Conservation (phyloP, 1,284 basidiomycete species). For the Inonotus hispidus region DNA sequence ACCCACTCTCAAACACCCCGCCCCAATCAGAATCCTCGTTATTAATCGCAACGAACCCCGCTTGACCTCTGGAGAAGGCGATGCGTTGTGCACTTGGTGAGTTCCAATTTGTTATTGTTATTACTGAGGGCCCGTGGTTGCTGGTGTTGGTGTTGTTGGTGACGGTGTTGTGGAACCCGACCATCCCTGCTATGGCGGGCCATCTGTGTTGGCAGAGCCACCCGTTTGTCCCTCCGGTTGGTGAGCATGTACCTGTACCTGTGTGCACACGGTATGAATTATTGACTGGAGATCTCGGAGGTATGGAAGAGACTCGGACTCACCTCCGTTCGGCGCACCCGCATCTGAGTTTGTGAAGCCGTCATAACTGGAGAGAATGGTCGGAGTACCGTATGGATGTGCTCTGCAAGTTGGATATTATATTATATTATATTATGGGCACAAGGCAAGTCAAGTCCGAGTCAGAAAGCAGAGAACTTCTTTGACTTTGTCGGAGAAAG, state of each 20-base stretch:
- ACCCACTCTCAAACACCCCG: constrained; percentile 46
- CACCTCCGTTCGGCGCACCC: constrained; percentile 53
- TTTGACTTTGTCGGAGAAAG: background rate
- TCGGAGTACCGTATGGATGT: constrained; percentile 61
- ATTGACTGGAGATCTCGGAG: no score
- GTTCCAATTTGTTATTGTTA: constrained; percentile 56
- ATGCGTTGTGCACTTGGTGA: constrained; percentile 51
- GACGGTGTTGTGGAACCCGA: constrained; percentile 58
- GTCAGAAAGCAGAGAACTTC: background rate
- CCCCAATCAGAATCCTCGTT: constrained; percentile 52
- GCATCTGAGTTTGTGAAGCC: constrained; percentile 44
- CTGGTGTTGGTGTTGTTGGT: no score
- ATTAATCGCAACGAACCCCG: constrained; percentile 48
- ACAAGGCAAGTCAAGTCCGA: no score
- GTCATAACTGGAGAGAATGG: constrained; percentile 54
- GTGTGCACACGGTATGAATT: no score
- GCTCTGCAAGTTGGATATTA: constrained; percentile 29
- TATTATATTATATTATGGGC: no score
- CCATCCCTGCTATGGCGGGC: constrained; percentile 53
- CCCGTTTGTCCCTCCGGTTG: constrained; percentile 46
- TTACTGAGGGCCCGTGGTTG: no score
- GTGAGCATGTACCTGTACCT: constrained; percentile 50
- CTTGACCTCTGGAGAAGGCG: constrained; percentile 53
- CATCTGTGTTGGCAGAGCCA: constrained; percentile 65
- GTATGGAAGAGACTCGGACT: background rate